phyloP scores from a whole-genome alignment of 179 eudicot genomes.

The Carnegiea gigantea region DNA sequence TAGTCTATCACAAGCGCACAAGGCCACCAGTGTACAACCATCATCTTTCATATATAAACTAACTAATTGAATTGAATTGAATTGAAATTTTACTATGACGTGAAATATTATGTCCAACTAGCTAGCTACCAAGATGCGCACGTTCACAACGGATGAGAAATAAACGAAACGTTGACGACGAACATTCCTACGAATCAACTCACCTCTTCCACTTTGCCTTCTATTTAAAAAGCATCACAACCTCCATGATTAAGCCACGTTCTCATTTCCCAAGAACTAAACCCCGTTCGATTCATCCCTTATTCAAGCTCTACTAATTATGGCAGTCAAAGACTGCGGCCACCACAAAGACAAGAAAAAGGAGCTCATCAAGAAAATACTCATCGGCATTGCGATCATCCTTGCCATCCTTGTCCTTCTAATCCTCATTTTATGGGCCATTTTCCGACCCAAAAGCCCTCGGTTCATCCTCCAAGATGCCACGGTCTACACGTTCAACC shows the following conservation, averaged over 20 bases:
- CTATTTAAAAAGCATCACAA: background rate
- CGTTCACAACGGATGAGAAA: too few relatives aligned
- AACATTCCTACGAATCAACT: too few relatives aligned
- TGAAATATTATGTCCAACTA: too few relatives aligned
- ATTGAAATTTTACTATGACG: too few relatives aligned
- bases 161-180: too few relatives aligned
- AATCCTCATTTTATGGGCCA: conserved; percentile 50
- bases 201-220: background rate
- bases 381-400: background rate
- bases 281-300: background rate
- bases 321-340: conserved; percentile 36
- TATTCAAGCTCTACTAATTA: background rate
- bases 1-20: too few relatives aligned
- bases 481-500: conserved; percentile 62
- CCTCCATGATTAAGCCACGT: background rate
- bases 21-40: too few relatives aligned
- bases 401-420: conserved; percentile 32
- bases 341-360: conserved; percentile 44
- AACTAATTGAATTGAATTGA: too few relatives aligned
- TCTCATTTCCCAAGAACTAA: background rate
- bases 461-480: conserved; percentile 68
- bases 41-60: too few relatives aligned
- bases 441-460: conserved; percentile 60
- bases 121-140: too few relatives aligned
- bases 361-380: conserved; percentile 16